A percentile compares a stretch with the other conserved stretches of the same genome.
Evolutionary conservation across 2,329 filamentous ascomycete species (phyloP).

Genomic region (Sclerotinia nivalis): DNA sequence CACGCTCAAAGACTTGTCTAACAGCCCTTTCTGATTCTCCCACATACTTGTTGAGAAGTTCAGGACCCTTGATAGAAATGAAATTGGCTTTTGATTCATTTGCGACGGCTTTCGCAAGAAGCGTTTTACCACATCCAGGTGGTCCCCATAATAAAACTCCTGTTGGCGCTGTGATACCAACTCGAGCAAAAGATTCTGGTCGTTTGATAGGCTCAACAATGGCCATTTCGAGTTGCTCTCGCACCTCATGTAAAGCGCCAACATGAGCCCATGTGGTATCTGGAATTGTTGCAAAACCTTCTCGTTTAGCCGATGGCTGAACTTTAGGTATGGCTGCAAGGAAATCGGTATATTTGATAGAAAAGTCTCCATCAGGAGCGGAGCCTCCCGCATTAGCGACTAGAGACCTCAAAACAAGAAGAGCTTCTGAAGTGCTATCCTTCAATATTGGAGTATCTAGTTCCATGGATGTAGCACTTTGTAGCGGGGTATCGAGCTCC

Average conservation of each 20-base stretch:
- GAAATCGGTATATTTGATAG: constrained; percentile 69
- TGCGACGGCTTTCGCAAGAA: constrained; percentile 93
- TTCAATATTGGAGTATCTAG: constrained; percentile 32
- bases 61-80: constrained; percentile 95
- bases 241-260: constrained; percentile 77
- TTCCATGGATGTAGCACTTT: constrained; percentile 38
- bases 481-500: constrained; percentile 39
- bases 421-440: constrained; percentile 33
- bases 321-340: constrained; percentile 71
- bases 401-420: constrained; percentile 51
- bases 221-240: constrained; percentile 77
- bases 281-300: constrained; percentile 93
- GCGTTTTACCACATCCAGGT: constrained; percentile 93
- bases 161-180: constrained; percentile 78
- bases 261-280: constrained; percentile 93
- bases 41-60: constrained; percentile 96
- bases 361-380: constrained; percentile 54
- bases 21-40: constrained; percentile 94
- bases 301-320: constrained; percentile 79
- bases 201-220: constrained; percentile 88
- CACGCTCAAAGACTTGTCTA: constrained; percentile 86
- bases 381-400: constrained; percentile 55
- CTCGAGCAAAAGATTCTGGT: constrained; percentile 72
- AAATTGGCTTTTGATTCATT: constrained; percentile 97
- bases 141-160: constrained; percentile 96